Conservation (phyloP, 2,329 filamentous ascomycete species). For the Pestalotiopsis sp. region DNA sequence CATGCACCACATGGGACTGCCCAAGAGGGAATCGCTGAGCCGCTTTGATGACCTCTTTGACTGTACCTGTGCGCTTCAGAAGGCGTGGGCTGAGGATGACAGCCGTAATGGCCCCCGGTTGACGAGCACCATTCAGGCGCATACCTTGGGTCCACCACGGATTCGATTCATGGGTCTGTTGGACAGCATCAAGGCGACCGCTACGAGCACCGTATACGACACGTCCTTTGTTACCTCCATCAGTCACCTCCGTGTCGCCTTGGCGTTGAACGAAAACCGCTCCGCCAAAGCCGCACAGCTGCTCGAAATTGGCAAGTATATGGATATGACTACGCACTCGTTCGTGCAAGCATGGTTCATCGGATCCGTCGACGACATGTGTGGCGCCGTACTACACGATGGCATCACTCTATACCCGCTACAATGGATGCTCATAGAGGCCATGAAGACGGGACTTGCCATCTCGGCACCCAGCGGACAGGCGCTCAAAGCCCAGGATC, state of each 20-base stretch:
- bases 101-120: constrained; percentile 14
- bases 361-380: constrained; percentile 39
- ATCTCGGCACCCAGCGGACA: constrained; percentile 21
- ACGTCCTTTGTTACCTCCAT: constrained; percentile 31
- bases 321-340: constrained; percentile 24
- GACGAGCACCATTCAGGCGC: constrained; percentile 6
- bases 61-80: constrained; percentile 18
- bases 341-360: constrained; percentile 42
- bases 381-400: constrained; percentile 36
- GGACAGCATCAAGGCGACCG: constrained; percentile 35
- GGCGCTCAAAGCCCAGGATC: constrained; percentile 18
- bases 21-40: constrained; percentile 17
- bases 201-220: constrained; percentile 27
- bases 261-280: constrained; percentile 41
- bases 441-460: constrained; percentile 30
- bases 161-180: constrained; percentile 41
- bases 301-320: constrained; percentile 15
- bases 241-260: constrained; percentile 37
- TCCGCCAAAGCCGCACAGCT: constrained; percentile 27
- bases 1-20: constrained; percentile 35
- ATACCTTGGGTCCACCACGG: constrained; percentile 27
- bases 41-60: constrained; percentile 19
- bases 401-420: constrained; percentile 42
- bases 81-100: constrained; percentile 15
- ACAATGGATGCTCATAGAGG: constrained; percentile 44